Evolutionary conservation across 129 eudicot species (phyloP).

Genomic region (carrot (Daucus carota)): DNA sequence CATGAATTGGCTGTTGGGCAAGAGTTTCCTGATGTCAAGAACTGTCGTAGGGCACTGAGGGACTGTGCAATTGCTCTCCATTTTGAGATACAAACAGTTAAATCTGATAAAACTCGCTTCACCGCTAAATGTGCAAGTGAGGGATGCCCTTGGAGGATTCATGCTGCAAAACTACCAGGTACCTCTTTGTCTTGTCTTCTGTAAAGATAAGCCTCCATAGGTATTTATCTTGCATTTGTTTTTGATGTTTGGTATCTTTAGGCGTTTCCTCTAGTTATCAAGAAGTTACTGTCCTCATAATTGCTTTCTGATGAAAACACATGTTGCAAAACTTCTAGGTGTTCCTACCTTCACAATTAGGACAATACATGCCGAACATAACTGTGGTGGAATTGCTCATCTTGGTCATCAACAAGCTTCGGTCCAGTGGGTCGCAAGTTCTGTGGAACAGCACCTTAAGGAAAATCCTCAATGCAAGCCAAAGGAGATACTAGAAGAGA

Average conservation of each 20-base stretch:
- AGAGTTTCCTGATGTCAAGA: slow-evolving; percentile 66
- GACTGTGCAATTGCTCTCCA: slow-evolving; percentile 71
- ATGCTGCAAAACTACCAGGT: slow-evolving; percentile 88
- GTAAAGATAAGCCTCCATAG: background rate
- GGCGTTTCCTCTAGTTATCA: background rate
- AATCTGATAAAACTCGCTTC: slow-evolving; percentile 80
- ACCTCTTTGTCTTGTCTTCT: slow-evolving; percentile 21
- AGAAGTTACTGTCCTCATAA: background rate
- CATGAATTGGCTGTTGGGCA: slow-evolving; percentile 67
- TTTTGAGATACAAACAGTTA: slow-evolving; percentile 78
- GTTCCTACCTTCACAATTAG: slow-evolving; percentile 75
- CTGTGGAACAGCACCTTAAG: slow-evolving; percentile 60
- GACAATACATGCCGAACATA: slow-evolving; percentile 59
- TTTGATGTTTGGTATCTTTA: background rate
- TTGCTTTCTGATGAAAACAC: background rate
- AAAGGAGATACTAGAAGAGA: slow-evolving; percentile 80
- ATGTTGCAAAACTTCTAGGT: slow-evolving; percentile 81
- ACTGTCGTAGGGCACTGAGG: slow-evolving; percentile 67
- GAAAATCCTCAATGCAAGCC: slow-evolving; percentile 88
- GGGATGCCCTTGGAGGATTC: slow-evolving; percentile 86
- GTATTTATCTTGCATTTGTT: background rate
- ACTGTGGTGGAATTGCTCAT: slow-evolving; percentile 69
- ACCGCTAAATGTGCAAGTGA: slow-evolving; percentile 84
- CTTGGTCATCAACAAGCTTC: slow-evolving; percentile 93
- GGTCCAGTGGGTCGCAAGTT: slow-evolving; percentile 79